Base-by-base conservation (phyloP, 179 eudicot species). In the Nepenthes alata region DNA sequence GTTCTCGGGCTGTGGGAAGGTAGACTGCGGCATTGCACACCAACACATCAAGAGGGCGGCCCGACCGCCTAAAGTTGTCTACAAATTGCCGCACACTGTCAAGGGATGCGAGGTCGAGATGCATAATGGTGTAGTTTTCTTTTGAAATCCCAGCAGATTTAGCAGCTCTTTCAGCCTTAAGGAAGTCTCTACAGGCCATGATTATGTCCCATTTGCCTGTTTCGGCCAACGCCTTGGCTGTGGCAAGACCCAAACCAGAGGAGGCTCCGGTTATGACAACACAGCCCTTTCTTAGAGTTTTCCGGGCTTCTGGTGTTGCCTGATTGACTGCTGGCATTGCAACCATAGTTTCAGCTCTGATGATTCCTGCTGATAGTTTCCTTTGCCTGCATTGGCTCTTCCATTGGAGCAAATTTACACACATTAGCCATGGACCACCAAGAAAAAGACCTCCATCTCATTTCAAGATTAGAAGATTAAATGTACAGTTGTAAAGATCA, bases 11-110 rank as follows among this genome's bases (percentile, higher is more conserved):
- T 41, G 89, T 84, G 1, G 86, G 89, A 14, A 58, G 67, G 62
- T 81, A 87, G 11, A 87, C 78, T 5, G 95, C 95, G 6, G 95
- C 90, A 74, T 87, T 87, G 61, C 95, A 87, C 0, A 87, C 90
- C 55, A 87, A 62, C 0, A 77, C 88, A 63, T 87, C 95, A 36
- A 87, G 82, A 0, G 95, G 82, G 53, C 77, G 66, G 9, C 67
- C 88, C 0, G 85, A 81, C 47, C 69, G 82, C 58, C 80, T 72
- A 55, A 85, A 87, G 37, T 71, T 77, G 47, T 79, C 73, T 2
- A 77, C 91, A 70, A 85, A 87, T 60, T 87, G 95, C 64, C 78
- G 77, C 6, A 85, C 95, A 70, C 91, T 87, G 47, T 83, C 91
- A 25, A 87, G 84, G 0, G 95, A 87, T 11, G 95, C 80, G 7